These are phyloP conservation scores for Xylaria venustula DNA, from an alignment of 495 filamentous ascomycete species.

Conservation along the genomic window DNA sequence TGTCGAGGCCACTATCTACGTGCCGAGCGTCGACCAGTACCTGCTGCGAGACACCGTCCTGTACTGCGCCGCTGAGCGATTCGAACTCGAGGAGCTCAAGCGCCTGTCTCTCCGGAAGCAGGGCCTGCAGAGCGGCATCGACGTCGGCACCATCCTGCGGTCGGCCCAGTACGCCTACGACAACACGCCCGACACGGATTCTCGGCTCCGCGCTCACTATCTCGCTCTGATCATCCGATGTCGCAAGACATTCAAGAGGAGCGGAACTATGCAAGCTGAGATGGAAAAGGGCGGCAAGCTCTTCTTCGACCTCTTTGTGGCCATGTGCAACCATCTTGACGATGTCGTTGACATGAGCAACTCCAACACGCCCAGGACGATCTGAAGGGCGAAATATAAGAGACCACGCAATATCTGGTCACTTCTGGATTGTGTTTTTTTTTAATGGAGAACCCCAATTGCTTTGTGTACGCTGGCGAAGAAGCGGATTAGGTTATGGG, in stretches of 20 bases:
- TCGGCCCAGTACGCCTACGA: constrained; percentile 92
- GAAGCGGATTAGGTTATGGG: constrained; percentile 20
- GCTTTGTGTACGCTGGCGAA: constrained; percentile 19
- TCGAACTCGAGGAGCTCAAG: constrained; percentile 83
- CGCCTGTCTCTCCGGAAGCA: constrained; percentile 87
- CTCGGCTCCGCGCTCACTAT: constrained; percentile 87
- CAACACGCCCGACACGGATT: constrained; percentile 88
- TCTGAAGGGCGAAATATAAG: constrained; percentile 35
- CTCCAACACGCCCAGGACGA: constrained; percentile 49
- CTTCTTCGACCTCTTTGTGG: constrained; percentile 97
- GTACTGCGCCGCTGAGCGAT: constrained; percentile 87
- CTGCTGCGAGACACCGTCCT: constrained; percentile 86
- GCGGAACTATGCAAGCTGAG: constrained; percentile 96
- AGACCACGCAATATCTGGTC: constrained; percentile 21
- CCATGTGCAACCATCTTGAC: constrained; percentile 95
- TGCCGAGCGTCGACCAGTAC: constrained; percentile 61
- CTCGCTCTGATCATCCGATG: constrained; percentile 90
- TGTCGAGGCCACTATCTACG: constrained; percentile 72
- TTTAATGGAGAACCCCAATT: background rate
- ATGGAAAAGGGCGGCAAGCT: constrained; percentile 88
- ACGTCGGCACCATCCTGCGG: constrained; percentile 81
- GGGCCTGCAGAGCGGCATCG: constrained; percentile 80
- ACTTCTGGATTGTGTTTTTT: constrained; percentile 17
- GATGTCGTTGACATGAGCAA: constrained; percentile 70
- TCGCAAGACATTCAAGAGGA: constrained; percentile 91